Conservation (phyloP, 305 asterid genomes). For the Galium porrigens region DNA sequence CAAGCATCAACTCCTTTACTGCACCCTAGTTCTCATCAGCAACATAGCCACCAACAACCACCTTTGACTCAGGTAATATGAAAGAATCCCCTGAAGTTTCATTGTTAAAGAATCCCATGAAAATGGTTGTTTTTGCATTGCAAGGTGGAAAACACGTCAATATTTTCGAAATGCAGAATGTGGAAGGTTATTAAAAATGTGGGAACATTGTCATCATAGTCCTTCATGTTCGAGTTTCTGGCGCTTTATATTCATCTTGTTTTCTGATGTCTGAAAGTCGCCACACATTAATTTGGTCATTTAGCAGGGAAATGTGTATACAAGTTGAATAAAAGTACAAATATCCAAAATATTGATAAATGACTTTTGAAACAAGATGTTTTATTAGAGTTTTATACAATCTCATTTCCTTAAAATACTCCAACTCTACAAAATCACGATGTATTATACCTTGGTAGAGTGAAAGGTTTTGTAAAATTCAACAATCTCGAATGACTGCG, state of each 20-base stretch:
- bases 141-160: not conserved
- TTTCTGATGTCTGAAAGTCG: not conserved
- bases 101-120: not conserved
- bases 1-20: conserved; percentile 8
- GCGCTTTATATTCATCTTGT: not conserved
- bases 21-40: not conserved
- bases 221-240: not conserved
- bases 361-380: not conserved
- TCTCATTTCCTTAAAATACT: too few relatives aligned
- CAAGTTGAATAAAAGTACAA: not conserved
- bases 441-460: too few relatives aligned
- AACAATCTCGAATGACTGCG: too few relatives aligned
- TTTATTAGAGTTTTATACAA: too few relatives aligned
- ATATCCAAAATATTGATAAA: not conserved
- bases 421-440: too few relatives aligned
- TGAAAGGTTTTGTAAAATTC: too few relatives aligned
- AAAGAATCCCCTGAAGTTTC: not conserved
- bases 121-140: not conserved
- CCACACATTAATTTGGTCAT: not conserved
- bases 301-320: not conserved
- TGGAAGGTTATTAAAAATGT: not conserved
- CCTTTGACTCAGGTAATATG: conserved; percentile 12
- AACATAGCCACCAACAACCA: not conserved
- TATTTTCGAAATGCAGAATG: not conserved
- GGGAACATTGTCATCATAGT: not conserved